Base-by-base conservation (phyloP, 805 yeast species). In the Saccharomycopsis sp. region DNA sequence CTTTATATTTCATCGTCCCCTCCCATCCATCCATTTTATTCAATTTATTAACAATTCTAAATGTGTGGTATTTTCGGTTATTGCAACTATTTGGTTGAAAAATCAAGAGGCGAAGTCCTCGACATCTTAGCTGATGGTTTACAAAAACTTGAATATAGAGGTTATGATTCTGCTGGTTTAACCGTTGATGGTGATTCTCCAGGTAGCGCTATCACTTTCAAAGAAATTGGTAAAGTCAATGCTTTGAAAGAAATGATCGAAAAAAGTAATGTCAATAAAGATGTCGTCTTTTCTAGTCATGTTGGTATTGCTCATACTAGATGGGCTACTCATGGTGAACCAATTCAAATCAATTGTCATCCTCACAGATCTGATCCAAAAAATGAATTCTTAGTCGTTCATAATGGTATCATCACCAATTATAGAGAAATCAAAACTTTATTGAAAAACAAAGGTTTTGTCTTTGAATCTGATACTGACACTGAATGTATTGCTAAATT, bases 291-390 rank as follows among this genome's bases (percentile, higher is more conserved):
- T 57, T 79, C 74, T 52, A 76, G 80, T 59, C 98, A 92, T 58
- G 87, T 79, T 46, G 98, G 95, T 58, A 92, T 92, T 60, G 97
- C 98, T 19, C 99, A 92, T 64, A 92, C 99, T 12, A 83, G 99
- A 69, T 92, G 99, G 99, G 99, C 99, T 38, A 92, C 99, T 29
- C 99, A 92, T 62, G 99, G 99, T 62, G 84, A 79, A 54, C 96
- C 96, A 43, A 76, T 75, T 50, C 75, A 71, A 47, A 53, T 61
- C 47, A 92, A 92, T 69, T 92, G 97, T 59, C 99, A 92, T 61
- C 99, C 99, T 36, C 97, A 89, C 59, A 69, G 89, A 49, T 85
- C 96, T 1, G 98, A 86, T 59, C 71, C 74, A 8, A 62, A 63
- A 34, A 80, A 81, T 52, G 95, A 88, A 61, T 92, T 92, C 54